These are phyloP conservation scores for Didymella segeticola DNA, from an alignment of 2,329 filamentous ascomycete species.

Conservation along the genomic window DNA sequence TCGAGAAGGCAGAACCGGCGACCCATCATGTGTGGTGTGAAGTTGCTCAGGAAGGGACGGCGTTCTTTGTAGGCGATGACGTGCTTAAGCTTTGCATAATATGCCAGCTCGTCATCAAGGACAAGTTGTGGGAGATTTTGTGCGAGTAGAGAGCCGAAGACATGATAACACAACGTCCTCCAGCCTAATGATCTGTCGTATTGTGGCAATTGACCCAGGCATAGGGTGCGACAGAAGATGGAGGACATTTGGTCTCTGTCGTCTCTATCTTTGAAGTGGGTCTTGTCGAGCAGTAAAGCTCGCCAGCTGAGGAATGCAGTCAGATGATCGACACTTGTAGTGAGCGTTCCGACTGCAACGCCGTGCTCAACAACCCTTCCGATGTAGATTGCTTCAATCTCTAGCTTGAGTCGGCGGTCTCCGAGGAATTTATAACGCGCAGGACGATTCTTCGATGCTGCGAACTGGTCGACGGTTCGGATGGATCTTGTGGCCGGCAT, in stretches of 20 bases:
- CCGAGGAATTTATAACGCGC: background rate
- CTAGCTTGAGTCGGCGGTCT: background rate
- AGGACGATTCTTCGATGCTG: background rate
- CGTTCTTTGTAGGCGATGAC: background rate
- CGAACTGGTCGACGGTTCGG: background rate
- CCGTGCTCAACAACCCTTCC: background rate
- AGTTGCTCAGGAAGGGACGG: background rate
- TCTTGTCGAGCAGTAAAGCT: background rate
- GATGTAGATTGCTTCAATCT: background rate
- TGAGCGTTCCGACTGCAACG: background rate
- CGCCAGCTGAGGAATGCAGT: conserved; percentile 5
- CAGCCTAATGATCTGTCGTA: background rate
- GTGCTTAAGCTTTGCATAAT: background rate
- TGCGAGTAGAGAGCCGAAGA: background rate
- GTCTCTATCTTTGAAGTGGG: background rate
- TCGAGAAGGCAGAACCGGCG: background rate
- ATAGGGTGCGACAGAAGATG: background rate
- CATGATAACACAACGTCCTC: background rate
- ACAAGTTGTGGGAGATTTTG: background rate
- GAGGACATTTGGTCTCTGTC: background rate
- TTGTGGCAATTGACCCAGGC: background rate
- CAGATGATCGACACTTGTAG: background rate
- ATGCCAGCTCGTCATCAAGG: background rate
- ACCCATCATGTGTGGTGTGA: background rate
- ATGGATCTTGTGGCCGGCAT: background rate